Base-by-base conservation (phyloP, 306 rosid species). In the Trifolium dubium region DNA sequence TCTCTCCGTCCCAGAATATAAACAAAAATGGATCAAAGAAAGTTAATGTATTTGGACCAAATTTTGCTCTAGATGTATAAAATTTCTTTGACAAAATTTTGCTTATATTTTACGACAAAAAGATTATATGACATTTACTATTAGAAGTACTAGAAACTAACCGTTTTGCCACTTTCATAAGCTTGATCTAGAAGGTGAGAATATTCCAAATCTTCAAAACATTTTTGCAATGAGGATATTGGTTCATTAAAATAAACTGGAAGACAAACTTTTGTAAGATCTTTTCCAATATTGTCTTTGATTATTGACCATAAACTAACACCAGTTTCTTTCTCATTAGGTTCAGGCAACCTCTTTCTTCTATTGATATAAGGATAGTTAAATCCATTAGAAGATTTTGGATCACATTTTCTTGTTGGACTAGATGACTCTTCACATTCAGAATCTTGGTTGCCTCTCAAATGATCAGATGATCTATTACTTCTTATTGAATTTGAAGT, bases 171-270 rank as follows among this genome's bases (percentile, higher is more conserved):
- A 85, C 91, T 91, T 81, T 87, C 92, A 79, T 81, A 61, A 30
- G 97, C 99, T 78, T 84, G 86, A 76, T 94, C 99, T 51, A 94
- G 80, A 51, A 94, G 96, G 76, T 82, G 81, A 9, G 96, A 88
- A 75, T 89, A 94, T 69, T 94, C 97, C 58, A 94, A 30, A 81
- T 94, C 99, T 82, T 94, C 99, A 76, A 77, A 92, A 83, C 97
- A 89, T 82, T 92, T 94, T 74, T 94, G 96, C 58, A 92, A 67
- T 46, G 92, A 92, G 58, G 99, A 94, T 31, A 94, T 84, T 47
- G 99, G 99, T 77, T 94, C 97, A 49, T 92, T 94, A 60, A 94
- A 94, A 73, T 89, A 92, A 76, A 92, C 99, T 30, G 97, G 99
- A 47, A 94, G 97, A 75, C 97, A 91, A 49, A 93, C 84, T 84